Base-by-base conservation (phyloP, 257 asterid genomes). In the Scutellaria galericulata region DNA sequence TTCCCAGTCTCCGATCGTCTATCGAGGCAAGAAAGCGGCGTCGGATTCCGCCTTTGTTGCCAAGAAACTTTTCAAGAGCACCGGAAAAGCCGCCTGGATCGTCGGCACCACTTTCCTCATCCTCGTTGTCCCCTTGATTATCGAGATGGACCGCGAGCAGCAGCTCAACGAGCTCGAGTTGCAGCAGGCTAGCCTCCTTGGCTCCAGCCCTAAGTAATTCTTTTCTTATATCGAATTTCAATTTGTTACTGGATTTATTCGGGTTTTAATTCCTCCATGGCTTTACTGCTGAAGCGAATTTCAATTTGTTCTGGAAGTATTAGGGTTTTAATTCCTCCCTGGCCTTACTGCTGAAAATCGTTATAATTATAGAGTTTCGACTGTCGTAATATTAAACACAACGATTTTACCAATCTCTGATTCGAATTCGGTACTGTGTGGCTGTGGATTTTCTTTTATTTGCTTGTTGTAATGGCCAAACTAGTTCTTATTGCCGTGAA, bases 51-150 rank as follows among this genome's bases (percentile, higher is more conserved):
- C 89, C 42, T 84, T 81, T 60, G 94, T 91, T 18, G 80, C 88
- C 13, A 87, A 79, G 80, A 86, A 85, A 55, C 96, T 89, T 39
- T 78, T 86, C 57, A 85, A 81, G 74, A 87, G 96, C 86, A 91
- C 96, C 68, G 96, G 97, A 7, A 91, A 84, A 78, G 97, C 97
- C n/a, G 91, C 97, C 47, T 89, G 97, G 97, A 84, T 89, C 41
- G 81, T 77, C 70, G 95, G 96, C n/a, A 91, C 96, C 52, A 82
- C 96, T 24, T 91, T 87, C 66, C 88, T 91, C 57, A 76, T 91
- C 51, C 93, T 91, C 64, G 80, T 75, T 22, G 95, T 91, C 47
- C 97, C 97, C 6, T 82, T 91, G 14, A 91, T 91, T 56, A 87
- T 89, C 74, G 97, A 86, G 83, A 89, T 89, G 90, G 97, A 91